These are phyloP conservation scores for Hamamelis virginiana DNA, from an alignment of 164 flowering plant species.

Conservation along the genomic window DNA sequence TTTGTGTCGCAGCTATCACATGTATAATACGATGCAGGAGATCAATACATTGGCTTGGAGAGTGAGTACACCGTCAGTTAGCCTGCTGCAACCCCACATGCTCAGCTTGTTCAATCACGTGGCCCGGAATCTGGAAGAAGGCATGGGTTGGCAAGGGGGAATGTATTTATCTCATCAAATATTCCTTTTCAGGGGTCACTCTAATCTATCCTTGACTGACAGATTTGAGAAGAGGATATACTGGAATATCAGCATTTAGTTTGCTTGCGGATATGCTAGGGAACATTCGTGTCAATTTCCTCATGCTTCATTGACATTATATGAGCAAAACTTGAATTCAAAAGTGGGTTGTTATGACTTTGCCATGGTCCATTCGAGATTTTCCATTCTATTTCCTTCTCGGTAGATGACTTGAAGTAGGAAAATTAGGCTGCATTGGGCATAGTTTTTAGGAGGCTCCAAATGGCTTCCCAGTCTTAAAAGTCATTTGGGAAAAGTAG, in stretches of 20 bases:
- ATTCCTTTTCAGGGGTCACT: slow-evolving; percentile 8
- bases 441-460: no score
- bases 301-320: neutral
- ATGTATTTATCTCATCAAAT: neutral
- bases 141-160: neutral
- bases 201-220: neutral
- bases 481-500: no score
- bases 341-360: neutral
- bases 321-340: neutral
- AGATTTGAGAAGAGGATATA: neutral
- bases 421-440: no score
- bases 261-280: neutral
- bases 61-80: neutral
- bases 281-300: neutral
- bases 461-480: no score
- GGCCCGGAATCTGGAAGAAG: neutral
- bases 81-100: neutral
- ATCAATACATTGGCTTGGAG: neutral
- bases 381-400: neutral
- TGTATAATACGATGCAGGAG: neutral
- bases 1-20: neutral
- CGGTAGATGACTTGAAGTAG: neutral
- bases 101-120: neutral
- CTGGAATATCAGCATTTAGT: neutral
- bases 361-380: neutral